Conservation (phyloP, 192 early-diverging fungal genomes). For the Chytriomyces confervae region DNA sequence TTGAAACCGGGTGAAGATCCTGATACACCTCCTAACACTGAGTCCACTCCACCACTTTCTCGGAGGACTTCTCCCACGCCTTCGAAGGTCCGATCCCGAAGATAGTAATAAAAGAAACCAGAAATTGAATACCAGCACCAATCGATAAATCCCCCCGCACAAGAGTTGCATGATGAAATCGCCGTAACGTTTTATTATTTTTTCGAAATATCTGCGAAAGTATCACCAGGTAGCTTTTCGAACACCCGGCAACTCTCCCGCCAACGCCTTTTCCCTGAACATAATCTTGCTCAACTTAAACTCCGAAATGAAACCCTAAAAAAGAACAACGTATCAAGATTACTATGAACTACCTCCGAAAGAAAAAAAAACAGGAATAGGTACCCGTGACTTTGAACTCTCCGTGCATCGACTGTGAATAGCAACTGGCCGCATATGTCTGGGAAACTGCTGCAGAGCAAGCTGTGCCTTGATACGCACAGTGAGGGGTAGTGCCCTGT, state of each 20-base stretch:
- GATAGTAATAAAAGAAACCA: too few relatives aligned
- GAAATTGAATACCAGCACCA: too few relatives aligned
- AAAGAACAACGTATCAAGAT: too few relatives aligned
- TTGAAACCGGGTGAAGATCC: background rate
- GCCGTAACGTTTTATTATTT: background rate
- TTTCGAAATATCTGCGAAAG: background rate
- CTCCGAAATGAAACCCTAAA: constrained; percentile 41
- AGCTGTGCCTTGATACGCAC: constrained; percentile 52
- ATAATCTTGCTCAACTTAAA: constrained; percentile 58
- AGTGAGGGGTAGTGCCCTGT: constrained; percentile 39
- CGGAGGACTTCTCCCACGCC: too few relatives aligned
- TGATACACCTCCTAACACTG: too few relatives aligned
- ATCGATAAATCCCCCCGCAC: too few relatives aligned
- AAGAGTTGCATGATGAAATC: too few relatives aligned
- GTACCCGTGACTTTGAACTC: constrained; percentile 52
- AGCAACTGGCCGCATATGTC: constrained; percentile 50
- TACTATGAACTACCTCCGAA: background rate
- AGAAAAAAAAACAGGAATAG: constrained; percentile 4
- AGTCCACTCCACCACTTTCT: too few relatives aligned
- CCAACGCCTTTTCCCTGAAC: constrained; percentile 53
- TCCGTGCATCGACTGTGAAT: constrained; percentile 52
- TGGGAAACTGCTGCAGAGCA: constrained; percentile 53
- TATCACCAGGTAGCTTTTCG: constrained; percentile 52
- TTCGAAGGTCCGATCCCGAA: too few relatives aligned
- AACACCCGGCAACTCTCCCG: constrained; percentile 59